These are phyloP conservation scores for Biancaea sappan DNA, from an alignment of 306 rosid species.

Conservation along the genomic window DNA sequence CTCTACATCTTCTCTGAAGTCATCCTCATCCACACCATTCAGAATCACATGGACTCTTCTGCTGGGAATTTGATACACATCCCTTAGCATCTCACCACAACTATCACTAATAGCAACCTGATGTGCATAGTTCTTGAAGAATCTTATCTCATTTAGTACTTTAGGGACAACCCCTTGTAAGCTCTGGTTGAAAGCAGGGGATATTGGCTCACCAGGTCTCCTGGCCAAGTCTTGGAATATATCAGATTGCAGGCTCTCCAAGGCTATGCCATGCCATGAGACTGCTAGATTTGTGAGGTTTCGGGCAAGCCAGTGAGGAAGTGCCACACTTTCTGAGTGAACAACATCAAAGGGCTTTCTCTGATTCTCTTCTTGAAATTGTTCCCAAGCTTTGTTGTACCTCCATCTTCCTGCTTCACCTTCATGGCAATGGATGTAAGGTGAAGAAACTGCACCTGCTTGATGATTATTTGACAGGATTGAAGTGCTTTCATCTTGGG, in stretches of 20 bases:
- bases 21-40: slow-evolving; percentile 77
- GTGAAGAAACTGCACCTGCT: slow-evolving; percentile 49
- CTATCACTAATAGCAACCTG: slow-evolving; percentile 93
- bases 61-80: slow-evolving; percentile 78
- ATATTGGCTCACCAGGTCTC: slow-evolving; percentile 52
- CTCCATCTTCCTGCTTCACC: slow-evolving; percentile 91
- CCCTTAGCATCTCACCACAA: slow-evolving; percentile 91
- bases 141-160: slow-evolving; percentile 79
- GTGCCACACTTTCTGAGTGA: slow-evolving; percentile 95
- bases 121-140: slow-evolving; percentile 79
- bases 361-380: slow-evolving; percentile 57
- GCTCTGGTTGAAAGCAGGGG: slow-evolving; percentile 64
- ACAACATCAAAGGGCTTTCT: slow-evolving; percentile 71
- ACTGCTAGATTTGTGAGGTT: slow-evolving; percentile 78
- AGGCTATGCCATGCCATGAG: slow-evolving; percentile 96
- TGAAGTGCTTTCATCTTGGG: slow-evolving; percentile 30
- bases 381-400: slow-evolving; percentile 95
- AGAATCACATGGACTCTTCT: slow-evolving; percentile 86
- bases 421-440: slow-evolving; percentile 73
- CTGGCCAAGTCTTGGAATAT: slow-evolving; percentile 82
- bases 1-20: slow-evolving; percentile 52
- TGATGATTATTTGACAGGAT: slow-evolving; percentile 17
- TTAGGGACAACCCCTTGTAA: slow-evolving; percentile 76
- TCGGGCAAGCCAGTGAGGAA: slow-evolving; percentile 78
- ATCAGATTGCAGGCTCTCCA: slow-evolving; percentile 83